Evolutionary conservation across 306 rosid genomes (phyloP).

Genomic region (Cyamopsis tetragonoloba): DNA sequence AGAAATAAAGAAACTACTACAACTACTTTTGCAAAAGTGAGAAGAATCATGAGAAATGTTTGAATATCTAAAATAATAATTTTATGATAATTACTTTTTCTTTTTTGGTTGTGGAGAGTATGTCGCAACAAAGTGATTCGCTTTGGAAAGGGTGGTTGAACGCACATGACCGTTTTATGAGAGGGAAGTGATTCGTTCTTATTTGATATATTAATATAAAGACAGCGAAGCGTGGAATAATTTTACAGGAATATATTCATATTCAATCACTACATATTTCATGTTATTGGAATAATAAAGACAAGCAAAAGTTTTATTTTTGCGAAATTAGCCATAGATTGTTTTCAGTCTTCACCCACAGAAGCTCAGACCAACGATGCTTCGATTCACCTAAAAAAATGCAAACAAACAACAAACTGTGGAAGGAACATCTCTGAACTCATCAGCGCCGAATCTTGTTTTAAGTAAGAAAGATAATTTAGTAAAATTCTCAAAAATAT

Average conservation of each 20-base stretch:
- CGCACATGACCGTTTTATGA: background rate
- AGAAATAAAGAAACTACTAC: no score
- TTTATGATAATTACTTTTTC: background rate
- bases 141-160: conserved; percentile 21
- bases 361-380: no score
- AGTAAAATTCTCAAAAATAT: no score
- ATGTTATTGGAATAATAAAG: background rate
- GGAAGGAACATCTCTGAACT: no score
- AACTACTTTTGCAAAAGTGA: conserved; percentile 22
- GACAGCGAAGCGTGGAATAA: conserved; percentile 16
- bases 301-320: background rate
- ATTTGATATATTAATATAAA: background rate
- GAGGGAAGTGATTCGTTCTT: background rate
- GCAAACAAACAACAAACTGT: no score
- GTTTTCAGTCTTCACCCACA: no score
- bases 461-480: no score
- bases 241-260: conserved; percentile 6
- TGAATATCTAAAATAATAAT: conserved; percentile 2
- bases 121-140: conserved; percentile 9
- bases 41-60: conserved; percentile 13
- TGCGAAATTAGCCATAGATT: background rate
- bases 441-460: no score
- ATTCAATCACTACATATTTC: background rate
- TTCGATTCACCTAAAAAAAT: background rate
- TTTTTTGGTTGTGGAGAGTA: background rate